Evolutionary conservation across 306 rosid species (phyloP).

Genomic region (Amphicarpaea edgeworthii): DNA sequence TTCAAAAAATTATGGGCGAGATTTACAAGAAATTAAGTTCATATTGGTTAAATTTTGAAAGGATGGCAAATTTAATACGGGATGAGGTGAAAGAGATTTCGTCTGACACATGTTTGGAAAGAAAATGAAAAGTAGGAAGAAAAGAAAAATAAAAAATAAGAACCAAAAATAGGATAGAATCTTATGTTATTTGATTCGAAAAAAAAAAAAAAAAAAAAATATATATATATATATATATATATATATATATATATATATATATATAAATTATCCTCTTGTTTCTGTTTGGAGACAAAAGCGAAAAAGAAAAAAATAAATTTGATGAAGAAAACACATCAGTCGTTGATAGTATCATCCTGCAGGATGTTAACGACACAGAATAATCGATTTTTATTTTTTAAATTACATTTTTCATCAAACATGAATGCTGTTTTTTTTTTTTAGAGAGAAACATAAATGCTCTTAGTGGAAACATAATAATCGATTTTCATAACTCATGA

Average conservation of each 20-base stretch:
- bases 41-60: not conserved
- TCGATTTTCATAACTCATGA: not conserved
- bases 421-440: no score
- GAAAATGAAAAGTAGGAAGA: not conserved
- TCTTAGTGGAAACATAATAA: not conserved
- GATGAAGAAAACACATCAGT: no score
- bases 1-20: not conserved
- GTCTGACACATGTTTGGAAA: not conserved
- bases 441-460: no score
- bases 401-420: not conserved
- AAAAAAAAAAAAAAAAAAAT: not conserved
- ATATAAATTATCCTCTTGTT: no score
- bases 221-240: no score
- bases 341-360: no score
- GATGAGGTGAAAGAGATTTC: constrained; percentile 7
- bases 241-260: no score
- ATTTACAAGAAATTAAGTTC: not conserved
- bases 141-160: not conserved
- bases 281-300: no score
- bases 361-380: no score
- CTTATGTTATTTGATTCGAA: not conserved
- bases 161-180: not conserved
- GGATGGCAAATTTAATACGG: not conserved
- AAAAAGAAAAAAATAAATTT: no score
- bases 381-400: not conserved